Conservation (phyloP, 768 basidiomycete genomes). For the Suillus americanus region DNA sequence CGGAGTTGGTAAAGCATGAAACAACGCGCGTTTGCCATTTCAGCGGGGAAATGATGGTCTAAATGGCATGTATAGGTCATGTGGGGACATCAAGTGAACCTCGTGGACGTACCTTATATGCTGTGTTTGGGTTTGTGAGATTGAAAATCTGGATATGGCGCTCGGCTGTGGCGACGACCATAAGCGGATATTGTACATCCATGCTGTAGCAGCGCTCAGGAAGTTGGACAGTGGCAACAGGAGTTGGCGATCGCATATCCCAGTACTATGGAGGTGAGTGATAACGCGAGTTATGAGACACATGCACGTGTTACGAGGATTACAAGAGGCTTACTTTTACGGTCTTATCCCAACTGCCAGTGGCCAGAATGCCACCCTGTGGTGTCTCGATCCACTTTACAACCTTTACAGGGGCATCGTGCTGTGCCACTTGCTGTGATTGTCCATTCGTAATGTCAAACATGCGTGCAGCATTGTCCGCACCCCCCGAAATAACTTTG, state of each 20-base stretch:
- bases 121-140: conserved; percentile 73
- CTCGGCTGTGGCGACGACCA: conserved; percentile 93
- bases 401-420: conserved; percentile 85
- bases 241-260: conserved; percentile 78
- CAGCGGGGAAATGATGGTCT: conserved; percentile 83
- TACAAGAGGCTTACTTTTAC: conserved; percentile 61
- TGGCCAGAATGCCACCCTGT: conserved; percentile 75
- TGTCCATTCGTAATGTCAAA: conserved; percentile 87
- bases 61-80: conserved; percentile 5
- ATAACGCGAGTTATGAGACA: background rate
- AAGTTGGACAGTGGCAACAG: conserved; percentile 77
- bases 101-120: conserved; percentile 63
- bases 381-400: conserved; percentile 81
- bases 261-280: conserved; percentile 66
- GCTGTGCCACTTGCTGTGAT: conserved; percentile 80
- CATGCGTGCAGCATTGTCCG: conserved; percentile 94
- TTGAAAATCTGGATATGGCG: conserved; percentile 90
- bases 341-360: conserved; percentile 98
- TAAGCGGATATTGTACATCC: conserved; percentile 76
- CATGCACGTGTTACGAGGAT: background rate
- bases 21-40: conserved; percentile 93
- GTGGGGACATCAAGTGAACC: background rate
- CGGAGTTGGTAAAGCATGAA: conserved; percentile 73
- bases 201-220: conserved; percentile 90
- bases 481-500: conserved; percentile 89